Evolutionary conservation across 208 protist species (phyloP), one percentile per base, ranked within the genome.

Genomic region (Leishmania arabica): DNA sequence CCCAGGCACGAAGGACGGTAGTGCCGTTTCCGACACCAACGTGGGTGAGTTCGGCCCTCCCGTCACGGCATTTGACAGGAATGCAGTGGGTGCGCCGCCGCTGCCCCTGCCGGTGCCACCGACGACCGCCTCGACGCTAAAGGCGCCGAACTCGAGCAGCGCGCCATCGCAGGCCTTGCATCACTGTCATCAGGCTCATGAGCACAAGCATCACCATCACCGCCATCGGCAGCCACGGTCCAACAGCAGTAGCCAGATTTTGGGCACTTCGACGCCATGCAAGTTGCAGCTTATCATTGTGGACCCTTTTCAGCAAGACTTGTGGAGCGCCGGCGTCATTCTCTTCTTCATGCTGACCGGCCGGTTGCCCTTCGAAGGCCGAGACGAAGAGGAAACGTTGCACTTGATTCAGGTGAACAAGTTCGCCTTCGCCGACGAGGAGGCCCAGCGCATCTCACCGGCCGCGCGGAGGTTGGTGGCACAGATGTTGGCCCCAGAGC

Each of bases 281-380:
- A 78, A 81, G 78, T 68, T 70, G 6, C 88, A 89, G 53, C 80
- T 75, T 3, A 81, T 90, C 21, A 84, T 88, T 75, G 85, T 92
- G 3, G 88, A 96, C 69, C 74, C 96, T 79, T 95, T 93, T 90
- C 82, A 97, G 92, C 83, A 98, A 87, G 97, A 98, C 79, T 75
- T 98, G 21, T 98, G 97, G 95, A 95, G 92, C 72, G 92, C 93
- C 21, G 95, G 95, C 7, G 92, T 98, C 42, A 97, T 98, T 83
- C 89, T 98, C n/a, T 98, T 94, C 79, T 96, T 98, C 64, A 97
- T 98, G 94, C 90, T 99, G 31, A 98, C 97, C 17, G 99, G 99
- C 8, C 90, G 92, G 19, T 91, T 99, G 7, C 99, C 99, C 27
- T 99, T 99, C 80, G 98, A 96, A 69, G 95, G 92, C 51, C 89